phyloP scores from a whole-genome alignment of 345 rosid species.

The Rhizophora mangle region DNA sequence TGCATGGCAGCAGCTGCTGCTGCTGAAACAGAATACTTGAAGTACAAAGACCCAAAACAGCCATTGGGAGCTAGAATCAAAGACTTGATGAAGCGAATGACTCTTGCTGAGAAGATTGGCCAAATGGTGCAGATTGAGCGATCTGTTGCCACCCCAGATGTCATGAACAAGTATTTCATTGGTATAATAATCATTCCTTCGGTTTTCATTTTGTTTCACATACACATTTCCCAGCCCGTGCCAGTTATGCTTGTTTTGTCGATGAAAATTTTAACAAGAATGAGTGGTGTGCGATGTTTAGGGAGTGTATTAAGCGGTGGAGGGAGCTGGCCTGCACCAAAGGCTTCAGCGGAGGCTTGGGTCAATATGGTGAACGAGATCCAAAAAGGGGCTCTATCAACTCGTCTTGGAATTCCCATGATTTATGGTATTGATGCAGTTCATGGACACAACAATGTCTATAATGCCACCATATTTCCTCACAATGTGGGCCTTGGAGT shows the following conservation, averaged over 20 bases:
- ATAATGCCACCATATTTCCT: slow-evolving; percentile 29
- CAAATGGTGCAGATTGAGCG: slow-evolving; percentile 58
- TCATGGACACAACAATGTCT: slow-evolving; percentile 32
- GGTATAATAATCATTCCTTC: slow-evolving; percentile 18
- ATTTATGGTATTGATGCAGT: slow-evolving; percentile 33
- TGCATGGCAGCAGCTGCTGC: slow-evolving; percentile 8
- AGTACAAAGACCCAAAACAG: slow-evolving; percentile 27
- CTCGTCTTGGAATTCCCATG: slow-evolving; percentile 30
- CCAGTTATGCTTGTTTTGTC: too few species aligned
- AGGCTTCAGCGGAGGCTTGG: slow-evolving; percentile 26
- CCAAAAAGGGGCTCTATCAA: slow-evolving; percentile 24
- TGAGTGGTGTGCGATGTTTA: background rate
- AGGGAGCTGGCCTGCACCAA: slow-evolving; percentile 26
- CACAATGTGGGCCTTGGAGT: slow-evolving; percentile 32
- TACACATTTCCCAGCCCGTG: background rate
- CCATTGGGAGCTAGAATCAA: slow-evolving; percentile 32
- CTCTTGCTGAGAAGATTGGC: slow-evolving; percentile 48
- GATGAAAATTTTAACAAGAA: background rate
- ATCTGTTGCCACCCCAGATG: slow-evolving; percentile 32
- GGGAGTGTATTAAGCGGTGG: slow-evolving; percentile 30
- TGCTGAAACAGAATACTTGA: slow-evolving; percentile 5
- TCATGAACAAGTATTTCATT: slow-evolving; percentile 37
- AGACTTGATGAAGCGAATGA: slow-evolving; percentile 48
- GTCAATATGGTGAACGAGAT: slow-evolving; percentile 17
- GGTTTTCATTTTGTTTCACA: background rate